Percentiles rank a stretch among this genome's conserved stretches.
Conservation (phyloP, 352 stramenopile species). For the Halophytophthora batemanensis region DNA sequence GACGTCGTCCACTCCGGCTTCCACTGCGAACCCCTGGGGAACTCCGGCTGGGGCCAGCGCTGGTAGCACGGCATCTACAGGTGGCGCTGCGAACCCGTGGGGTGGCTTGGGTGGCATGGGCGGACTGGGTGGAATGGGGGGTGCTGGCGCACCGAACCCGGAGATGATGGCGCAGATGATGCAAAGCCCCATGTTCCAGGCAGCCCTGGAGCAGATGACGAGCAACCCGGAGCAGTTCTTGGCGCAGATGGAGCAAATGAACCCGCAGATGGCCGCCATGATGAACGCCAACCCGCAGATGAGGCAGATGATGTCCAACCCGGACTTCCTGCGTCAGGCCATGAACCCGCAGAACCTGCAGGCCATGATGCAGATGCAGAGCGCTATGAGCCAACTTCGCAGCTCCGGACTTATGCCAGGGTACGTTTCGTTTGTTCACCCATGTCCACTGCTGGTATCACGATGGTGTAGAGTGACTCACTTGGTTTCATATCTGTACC, state of each 20-base stretch:
- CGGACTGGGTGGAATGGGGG: slow-evolving; percentile 23
- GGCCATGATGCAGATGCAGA: slow-evolving; percentile 91
- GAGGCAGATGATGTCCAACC: slow-evolving; percentile 89
- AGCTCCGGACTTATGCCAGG: slow-evolving; percentile 60
- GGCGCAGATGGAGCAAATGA: slow-evolving; percentile 86
- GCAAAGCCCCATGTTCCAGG: slow-evolving; percentile 86
- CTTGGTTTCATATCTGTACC: slow-evolving; percentile 1
- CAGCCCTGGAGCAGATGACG: slow-evolving; percentile 78
- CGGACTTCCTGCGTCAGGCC: slow-evolving; percentile 77
- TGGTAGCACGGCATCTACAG: slow-evolving; percentile 13
- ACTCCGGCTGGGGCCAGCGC: slow-evolving; percentile 10
- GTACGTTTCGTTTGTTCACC: slow-evolving; percentile 28
- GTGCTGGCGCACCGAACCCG: slow-evolving; percentile 38
- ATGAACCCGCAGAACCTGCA: slow-evolving; percentile 91
- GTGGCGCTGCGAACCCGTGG: slow-evolving; percentile 67
- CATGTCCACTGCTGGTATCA: slow-evolving; percentile 1
- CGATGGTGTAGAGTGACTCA: not conserved
- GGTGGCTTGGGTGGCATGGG: slow-evolving; percentile 23
- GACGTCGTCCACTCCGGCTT: slow-evolving; percentile 18
- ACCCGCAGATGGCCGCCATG: slow-evolving; percentile 86
- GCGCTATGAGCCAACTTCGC: slow-evolving; percentile 82
- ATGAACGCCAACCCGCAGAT: slow-evolving; percentile 87
- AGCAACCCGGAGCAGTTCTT: slow-evolving; percentile 78
- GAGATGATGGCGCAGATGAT: slow-evolving; percentile 84
- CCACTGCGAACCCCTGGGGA: slow-evolving; percentile 62